Evolutionary conservation across 805 yeast species (phyloP), one percentile per base, ranked within the genome.

Genomic region (Priceomyces haplophilus): DNA sequence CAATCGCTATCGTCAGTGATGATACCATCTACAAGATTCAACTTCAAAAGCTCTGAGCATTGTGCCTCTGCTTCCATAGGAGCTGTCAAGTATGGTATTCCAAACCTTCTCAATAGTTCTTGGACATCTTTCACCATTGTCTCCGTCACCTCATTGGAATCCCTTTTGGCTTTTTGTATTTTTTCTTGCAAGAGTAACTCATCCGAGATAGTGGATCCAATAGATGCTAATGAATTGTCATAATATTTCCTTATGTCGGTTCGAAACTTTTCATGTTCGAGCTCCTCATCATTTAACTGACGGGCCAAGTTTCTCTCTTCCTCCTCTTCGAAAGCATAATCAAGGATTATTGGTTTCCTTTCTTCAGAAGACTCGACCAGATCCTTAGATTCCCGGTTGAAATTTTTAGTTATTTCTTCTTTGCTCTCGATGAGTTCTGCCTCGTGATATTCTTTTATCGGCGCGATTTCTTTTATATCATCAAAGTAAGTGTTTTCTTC

Each of bases 31-130:
- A 91, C 97, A 15, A 93, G 67, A 0, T 76, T 79, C 17, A 89
- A 61, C n/a, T 62, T 56, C 31, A 80, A 62, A 5, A 93, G 64
- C 50, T 84, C 87, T 0, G 96, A 97, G 65, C 99, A 93, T 56
- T 93, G 99, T 0, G 99, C 98, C 65, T 93, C 99, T 1, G 99
- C 99, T 64, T 93, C 99, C 90, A 88, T 88, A 1, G 99, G 99
- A 0, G 99, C 97, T 0, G 96, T 87, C 7, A 93, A 76, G 51
- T 80, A 93, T 0, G 99, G 99, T 3, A 93, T 85, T 1, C 99
- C 99, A 70, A 93, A 93, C 41, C 91, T 65, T 21, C 85, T 77
- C 7, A 93, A 68, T 33, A 93, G 69, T 48, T 89, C 96, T 63
- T 93, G 97, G 15, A 95, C 93, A 57, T 93, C 98, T 30, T 73